Evolutionary conservation across 2,329 filamentous ascomycete genomes (phyloP), one percentile per base, ranked within the genome.

Genomic region (Fusarium equiseti): DNA sequence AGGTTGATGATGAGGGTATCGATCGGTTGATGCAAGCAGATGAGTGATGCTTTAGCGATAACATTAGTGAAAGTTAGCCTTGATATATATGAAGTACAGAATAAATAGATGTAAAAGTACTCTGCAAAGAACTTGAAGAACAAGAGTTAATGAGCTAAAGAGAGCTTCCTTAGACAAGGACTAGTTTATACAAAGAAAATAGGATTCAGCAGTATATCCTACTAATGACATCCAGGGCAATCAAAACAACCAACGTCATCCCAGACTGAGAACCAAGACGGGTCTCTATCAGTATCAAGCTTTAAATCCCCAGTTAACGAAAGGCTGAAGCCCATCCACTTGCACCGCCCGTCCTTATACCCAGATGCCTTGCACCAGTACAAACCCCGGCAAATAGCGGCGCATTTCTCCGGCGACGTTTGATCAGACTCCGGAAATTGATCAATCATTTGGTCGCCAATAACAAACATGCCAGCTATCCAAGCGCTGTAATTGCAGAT

Each of bases 401-500:
- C 63, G 10, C 60, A 66, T 38, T 59, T 56, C 22, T n/a, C 63
- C 13, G 46, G 35, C 5, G 59, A 66, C 5, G 52, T 24, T 35
- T 63, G 59, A 9, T 44, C 22, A 20, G 29, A 18, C 7, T 61
- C 48, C 20, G 54, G 9, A 5, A 42, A 22, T 27, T 54, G 20
- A 44, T 24, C 6, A 3, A 40, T 44, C 5, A 43, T 54, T 8
- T 31, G 9, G 11, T 38, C 35, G 5, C 35, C 35, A 38, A 10
- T n/a, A 6, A 38, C 35, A 38, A 6, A 38, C 35, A 11, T 11
- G 16, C 35, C 35, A n/a, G 35, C 35, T 38, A 38, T 11, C 16
- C 18, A 38, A 38, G 35, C 35, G 3, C 18, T n/a, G 5, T 45
- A 45, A 9, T 59, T 50, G n/a, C 63, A 66, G 0, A 65, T 15